Percentiles rank a stretch among this genome's conserved stretches.
These are phyloP conservation scores for Pisolithus marmoratus DNA, from an alignment of 768 basidiomycete species.

Conservation along the genomic window DNA sequence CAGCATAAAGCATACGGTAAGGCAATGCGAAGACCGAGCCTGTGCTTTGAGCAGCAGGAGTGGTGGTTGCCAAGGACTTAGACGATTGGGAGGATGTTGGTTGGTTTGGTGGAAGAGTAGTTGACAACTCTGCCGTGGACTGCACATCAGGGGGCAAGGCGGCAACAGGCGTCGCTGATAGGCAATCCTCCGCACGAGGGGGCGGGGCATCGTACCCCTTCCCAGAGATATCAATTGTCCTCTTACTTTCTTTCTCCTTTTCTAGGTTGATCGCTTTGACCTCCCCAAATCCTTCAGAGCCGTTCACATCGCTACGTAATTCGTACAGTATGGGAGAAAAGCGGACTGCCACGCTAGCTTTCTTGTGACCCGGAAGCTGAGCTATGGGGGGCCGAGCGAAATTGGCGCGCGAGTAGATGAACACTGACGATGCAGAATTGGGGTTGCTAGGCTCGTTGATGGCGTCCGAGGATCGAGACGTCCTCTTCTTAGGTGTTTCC, in stretches of 20 bases:
- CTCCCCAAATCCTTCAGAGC: conserved; percentile 31
- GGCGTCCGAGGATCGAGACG: conserved; percentile 41
- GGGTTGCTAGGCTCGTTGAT: conserved; percentile 27
- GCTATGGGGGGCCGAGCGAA: conserved; percentile 91
- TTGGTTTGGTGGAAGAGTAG: conserved; percentile 6
- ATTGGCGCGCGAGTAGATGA: conserved; percentile 94
- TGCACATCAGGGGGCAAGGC: background rate
- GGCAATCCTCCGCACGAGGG: conserved; percentile 13
- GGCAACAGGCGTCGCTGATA: conserved; percentile 2
- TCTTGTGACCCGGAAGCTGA: conserved; percentile 93
- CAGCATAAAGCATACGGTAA: conserved; percentile 92
- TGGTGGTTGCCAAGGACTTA: conserved; percentile 17
- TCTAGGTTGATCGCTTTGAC: conserved; percentile 60
- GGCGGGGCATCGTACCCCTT: conserved; percentile 8
- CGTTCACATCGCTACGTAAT: conserved; percentile 56
- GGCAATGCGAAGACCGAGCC: conserved; percentile 83
- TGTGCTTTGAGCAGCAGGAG: conserved; percentile 42
- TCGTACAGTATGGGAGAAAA: conserved; percentile 95
- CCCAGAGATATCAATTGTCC: conserved; percentile 59
- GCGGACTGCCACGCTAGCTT: conserved; percentile 87
- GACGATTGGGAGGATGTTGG: conserved; percentile 12
- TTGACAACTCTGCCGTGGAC: background rate
- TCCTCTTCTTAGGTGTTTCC: conserved; percentile 53
- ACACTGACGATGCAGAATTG: conserved; percentile 61
- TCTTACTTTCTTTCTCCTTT: conserved; percentile 52